Conservation (phyloP, 2,329 filamentous ascomycete species). For the Colletotrichum lindemuthianum region DNA sequence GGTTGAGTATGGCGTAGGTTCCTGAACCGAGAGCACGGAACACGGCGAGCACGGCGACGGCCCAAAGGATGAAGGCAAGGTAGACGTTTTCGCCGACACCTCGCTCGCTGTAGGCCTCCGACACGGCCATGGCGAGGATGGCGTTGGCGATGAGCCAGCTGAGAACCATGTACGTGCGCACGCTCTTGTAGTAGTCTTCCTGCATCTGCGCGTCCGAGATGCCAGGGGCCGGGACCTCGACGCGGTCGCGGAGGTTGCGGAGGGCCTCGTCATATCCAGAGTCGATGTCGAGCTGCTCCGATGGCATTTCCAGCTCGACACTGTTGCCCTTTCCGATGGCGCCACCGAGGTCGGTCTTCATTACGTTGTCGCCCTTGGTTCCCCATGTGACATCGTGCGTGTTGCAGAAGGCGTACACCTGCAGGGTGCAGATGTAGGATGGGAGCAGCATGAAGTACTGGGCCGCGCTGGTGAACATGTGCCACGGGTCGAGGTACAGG, state of each 20-base stretch:
- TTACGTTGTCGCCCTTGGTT: constrained; percentile 97
- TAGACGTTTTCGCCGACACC: constrained; percentile 87
- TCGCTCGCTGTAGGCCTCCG: constrained; percentile 80
- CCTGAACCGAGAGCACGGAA: constrained; percentile 88
- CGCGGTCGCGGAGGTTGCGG: constrained; percentile 90
- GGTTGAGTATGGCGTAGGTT: constrained; percentile 85
- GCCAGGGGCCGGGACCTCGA: constrained; percentile 76
- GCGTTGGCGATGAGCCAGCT: constrained; percentile 94
- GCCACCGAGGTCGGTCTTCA: constrained; percentile 89
- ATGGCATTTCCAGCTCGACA: constrained; percentile 97
- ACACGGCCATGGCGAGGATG: constrained; percentile 91
- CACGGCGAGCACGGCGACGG: constrained; percentile 84
- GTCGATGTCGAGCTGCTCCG: constrained; percentile 97
- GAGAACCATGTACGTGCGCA: constrained; percentile 97
- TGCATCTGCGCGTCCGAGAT: constrained; percentile 84
- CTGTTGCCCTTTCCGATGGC: constrained; percentile 79
- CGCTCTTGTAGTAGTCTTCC: constrained; percentile 98
- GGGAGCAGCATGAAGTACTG: constrained; percentile 96
- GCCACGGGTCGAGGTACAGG: constrained; percentile 97
- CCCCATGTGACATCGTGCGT: constrained; percentile 99
- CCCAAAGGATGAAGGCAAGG: constrained; percentile 92
- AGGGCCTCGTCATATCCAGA: constrained; percentile 97
- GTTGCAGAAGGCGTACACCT: constrained; percentile 99
- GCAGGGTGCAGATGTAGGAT: constrained; percentile 94
- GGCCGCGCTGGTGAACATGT: constrained; percentile 92